Evolutionary conservation across 2,329 filamentous ascomycete genomes (phyloP).

Genomic region (Coleophoma cylindrospora): DNA sequence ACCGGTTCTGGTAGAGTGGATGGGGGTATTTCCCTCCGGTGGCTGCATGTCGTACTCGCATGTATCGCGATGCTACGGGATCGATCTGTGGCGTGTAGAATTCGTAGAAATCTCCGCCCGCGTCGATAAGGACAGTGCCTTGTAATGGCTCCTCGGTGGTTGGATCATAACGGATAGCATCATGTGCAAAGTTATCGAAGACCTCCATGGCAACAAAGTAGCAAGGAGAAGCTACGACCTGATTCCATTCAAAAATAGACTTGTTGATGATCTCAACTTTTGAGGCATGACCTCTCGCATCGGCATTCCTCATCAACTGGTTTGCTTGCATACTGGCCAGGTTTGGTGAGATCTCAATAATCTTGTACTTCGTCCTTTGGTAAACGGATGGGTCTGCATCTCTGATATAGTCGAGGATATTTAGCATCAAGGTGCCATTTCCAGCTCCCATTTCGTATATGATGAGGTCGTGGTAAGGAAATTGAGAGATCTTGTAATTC

Average conservation of each 20-base stretch:
- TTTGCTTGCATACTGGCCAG: slow-evolving; percentile 74
- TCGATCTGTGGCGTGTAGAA: slow-evolving; percentile 83
- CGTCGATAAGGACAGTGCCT: slow-evolving; percentile 82
- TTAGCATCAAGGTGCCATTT: slow-evolving; percentile 95
- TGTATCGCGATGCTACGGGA: slow-evolving; percentile 74
- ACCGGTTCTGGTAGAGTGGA: slow-evolving; percentile 51
- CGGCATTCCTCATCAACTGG: slow-evolving; percentile 61
- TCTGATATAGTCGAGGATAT: slow-evolving; percentile 94
- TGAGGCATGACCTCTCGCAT: slow-evolving; percentile 68
- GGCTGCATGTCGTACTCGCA: slow-evolving; percentile 79
- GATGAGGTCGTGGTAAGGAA: slow-evolving; percentile 93
- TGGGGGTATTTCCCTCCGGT: slow-evolving; percentile 55
- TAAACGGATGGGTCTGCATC: slow-evolving; percentile 88
- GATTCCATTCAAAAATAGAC: slow-evolving; percentile 91
- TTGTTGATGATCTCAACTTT: slow-evolving; percentile 94
- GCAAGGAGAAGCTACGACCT: slow-evolving; percentile 84
- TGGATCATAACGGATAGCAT: slow-evolving; percentile 86
- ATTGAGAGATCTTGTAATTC: slow-evolving; percentile 92
- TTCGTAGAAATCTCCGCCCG: slow-evolving; percentile 85
- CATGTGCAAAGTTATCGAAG: slow-evolving; percentile 97
- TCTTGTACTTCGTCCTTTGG: slow-evolving; percentile 84
- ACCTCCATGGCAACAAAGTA: slow-evolving; percentile 98
- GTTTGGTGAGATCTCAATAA: slow-evolving; percentile 88
- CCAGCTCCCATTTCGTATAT: slow-evolving; percentile 99
- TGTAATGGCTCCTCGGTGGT: slow-evolving; percentile 78